Evolutionary conservation across 495 filamentous ascomycete species (phyloP).

Genomic region (Mytilinidion resinicola): DNA sequence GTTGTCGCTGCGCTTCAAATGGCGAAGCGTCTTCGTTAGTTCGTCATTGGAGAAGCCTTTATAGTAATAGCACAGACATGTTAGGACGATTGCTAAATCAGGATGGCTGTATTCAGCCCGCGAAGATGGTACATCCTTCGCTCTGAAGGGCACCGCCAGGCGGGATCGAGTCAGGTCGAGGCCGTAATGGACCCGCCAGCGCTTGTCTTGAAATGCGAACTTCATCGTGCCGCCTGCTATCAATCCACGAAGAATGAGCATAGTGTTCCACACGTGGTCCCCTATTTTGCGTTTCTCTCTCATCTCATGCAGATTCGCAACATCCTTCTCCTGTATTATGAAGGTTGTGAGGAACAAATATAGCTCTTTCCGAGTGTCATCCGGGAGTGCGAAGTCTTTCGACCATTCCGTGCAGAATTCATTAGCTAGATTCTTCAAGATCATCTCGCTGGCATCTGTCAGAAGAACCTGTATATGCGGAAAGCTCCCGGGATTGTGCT

Average conservation of each 20-base stretch:
- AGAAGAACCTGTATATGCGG: conserved; percentile 43
- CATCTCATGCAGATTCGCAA: no score
- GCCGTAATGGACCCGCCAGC: conserved; percentile 65
- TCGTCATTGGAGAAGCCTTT: no score
- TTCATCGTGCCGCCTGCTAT: conserved; percentile 50
- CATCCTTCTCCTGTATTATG: no score
- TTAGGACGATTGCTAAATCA: conserved; percentile 60
- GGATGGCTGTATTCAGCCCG: conserved; percentile 70
- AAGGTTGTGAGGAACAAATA: no score
- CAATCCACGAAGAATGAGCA: conserved; percentile 57
- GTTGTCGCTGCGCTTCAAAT: no score
- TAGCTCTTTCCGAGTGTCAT: no score
- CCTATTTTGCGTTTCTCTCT: no score
- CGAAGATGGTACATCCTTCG: conserved; percentile 58
- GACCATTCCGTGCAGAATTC: no score
- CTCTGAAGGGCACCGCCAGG: conserved; percentile 63
- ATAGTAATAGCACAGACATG: conserved; percentile 64
- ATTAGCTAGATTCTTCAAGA: conserved; percentile 34
- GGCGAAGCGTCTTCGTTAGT: no score
- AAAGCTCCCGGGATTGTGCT: conserved; percentile 32
- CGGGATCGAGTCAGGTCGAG: conserved; percentile 45
- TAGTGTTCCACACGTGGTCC: conserved; percentile 31
- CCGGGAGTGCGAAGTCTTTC: no score
- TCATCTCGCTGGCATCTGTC: conserved; percentile 27
- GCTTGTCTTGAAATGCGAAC: conserved; percentile 52